A percentile compares a stretch with the other conserved stretches of the same genome.
These are phyloP conservation scores for Coniferiporia weirii DNA, from an alignment of 1,284 basidiomycete species.

Conservation along the genomic window DNA sequence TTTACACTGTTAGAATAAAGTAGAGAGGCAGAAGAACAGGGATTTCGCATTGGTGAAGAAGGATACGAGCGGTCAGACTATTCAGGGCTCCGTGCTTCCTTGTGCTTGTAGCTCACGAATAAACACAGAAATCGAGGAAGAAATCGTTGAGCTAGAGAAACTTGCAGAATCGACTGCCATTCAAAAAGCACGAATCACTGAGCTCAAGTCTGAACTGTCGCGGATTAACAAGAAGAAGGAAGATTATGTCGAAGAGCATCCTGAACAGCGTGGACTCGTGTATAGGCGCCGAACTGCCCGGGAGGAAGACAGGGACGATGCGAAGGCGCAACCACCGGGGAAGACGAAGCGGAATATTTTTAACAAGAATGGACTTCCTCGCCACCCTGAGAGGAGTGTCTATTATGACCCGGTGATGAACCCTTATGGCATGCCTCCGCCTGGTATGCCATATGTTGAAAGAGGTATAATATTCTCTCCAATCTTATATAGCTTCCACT, in stretches of 20 bases:
- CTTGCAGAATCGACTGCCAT: conserved; percentile 36
- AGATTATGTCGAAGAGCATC: conserved; percentile 86
- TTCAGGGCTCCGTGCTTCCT: not conserved
- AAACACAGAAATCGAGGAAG: conserved; percentile 61
- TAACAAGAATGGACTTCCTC: conserved; percentile 75
- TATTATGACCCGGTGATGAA: conserved; percentile 95
- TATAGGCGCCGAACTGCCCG: conserved; percentile 46
- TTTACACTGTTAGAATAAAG: conserved; percentile 66
- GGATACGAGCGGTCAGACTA: conserved; percentile 68
- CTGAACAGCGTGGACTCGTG: conserved; percentile 79
- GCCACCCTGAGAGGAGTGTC: conserved; percentile 83
- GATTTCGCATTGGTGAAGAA: conserved; percentile 85
- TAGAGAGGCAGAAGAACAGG: conserved; percentile 68
- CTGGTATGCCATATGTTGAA: conserved; percentile 92
- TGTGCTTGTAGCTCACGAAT: not conserved
- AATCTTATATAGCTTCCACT: not conserved
- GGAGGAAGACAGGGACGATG: conserved; percentile 34
- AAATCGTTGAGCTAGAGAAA: conserved; percentile 59
- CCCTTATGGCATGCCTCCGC: conserved; percentile 91
- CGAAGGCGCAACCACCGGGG: conserved; percentile 20
- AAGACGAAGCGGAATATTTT: conserved; percentile 62
- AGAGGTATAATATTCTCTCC: conserved; percentile 49
- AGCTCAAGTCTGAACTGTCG: conserved; percentile 73
- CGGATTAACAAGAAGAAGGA: conserved; percentile 81
- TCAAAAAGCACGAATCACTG: conserved; percentile 52